Conservation (phyloP, 805 yeast species). For the Candida anglica region DNA sequence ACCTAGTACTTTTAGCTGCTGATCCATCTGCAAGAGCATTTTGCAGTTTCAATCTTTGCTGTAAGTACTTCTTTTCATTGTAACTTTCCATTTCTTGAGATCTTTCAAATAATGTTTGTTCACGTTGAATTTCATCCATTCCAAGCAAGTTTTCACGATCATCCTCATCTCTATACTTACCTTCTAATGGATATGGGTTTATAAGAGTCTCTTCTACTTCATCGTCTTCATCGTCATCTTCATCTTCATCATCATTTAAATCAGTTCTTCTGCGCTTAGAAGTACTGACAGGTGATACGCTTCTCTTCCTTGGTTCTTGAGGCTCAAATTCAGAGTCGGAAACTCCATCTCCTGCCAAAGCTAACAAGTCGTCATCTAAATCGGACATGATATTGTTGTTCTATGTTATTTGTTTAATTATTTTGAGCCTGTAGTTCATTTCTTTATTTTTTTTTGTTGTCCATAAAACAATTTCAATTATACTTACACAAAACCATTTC, state of each 20-base stretch:
- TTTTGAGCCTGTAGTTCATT: too few species aligned
- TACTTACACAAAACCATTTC: too few species aligned
- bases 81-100: conserved; percentile 86
- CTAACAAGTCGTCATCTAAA: conserved; percentile 92
- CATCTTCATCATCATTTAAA: conserved; percentile 18
- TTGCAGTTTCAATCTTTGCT: conserved; percentile 70
- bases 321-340: conserved; percentile 20
- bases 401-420: too few species aligned
- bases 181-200: conserved; percentile 92
- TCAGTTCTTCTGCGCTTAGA: conserved; percentile 32
- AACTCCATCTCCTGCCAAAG: conserved; percentile 68
- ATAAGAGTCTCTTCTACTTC: conserved; percentile 35
- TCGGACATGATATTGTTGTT: conserved; percentile 53
- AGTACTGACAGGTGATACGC: conserved; percentile 17
- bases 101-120: conserved; percentile 86
- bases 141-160: conserved; percentile 65
- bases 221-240: conserved; percentile 16
- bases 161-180: conserved; percentile 77
- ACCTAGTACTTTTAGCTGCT: conserved; percentile 30
- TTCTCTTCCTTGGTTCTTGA: conserved; percentile 7
- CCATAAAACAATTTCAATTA: too few species aligned
- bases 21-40: conserved; percentile 16
- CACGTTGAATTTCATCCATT: conserved; percentile 91
- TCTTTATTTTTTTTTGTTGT: too few species aligned
- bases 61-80: conserved; percentile 78